A percentile compares a stretch with the other conserved stretches of the same genome.
These are phyloP conservation scores for Scopulariopsis brevicaulis DNA, from an alignment of 2,329 filamentous ascomycete genomes.

Conservation along the genomic window DNA sequence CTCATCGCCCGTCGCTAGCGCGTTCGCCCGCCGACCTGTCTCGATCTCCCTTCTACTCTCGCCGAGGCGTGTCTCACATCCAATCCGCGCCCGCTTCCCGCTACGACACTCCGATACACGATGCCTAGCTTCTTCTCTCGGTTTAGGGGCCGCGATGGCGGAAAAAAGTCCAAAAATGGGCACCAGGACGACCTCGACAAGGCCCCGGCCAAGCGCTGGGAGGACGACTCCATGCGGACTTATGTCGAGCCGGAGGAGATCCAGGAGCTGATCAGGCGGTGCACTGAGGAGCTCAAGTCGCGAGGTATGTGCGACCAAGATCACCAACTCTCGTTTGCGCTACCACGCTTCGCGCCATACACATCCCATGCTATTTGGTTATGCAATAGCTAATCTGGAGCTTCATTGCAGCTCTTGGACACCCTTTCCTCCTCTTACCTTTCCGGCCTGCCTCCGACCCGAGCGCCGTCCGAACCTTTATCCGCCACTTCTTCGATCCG, in stretches of 20 bases:
- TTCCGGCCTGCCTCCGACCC: conserved; percentile 91
- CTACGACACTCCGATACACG: background rate
- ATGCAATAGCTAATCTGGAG: conserved; percentile 8
- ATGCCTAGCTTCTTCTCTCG: conserved; percentile 51
- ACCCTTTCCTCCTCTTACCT: conserved; percentile 84
- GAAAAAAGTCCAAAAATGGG: conserved; percentile 54
- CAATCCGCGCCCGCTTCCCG: background rate
- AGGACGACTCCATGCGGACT: conserved; percentile 75
- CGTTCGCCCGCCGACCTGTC: background rate
- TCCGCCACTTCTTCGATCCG: conserved; percentile 82
- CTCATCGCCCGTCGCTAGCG: background rate
- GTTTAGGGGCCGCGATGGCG: conserved; percentile 66
- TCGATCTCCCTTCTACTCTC: background rate
- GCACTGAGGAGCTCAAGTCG: conserved; percentile 84
- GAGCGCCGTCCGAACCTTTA: conserved; percentile 81
- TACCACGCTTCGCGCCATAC: background rate
- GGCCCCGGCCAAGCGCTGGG: conserved; percentile 62
- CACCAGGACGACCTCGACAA: conserved; percentile 37
- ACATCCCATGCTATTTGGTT: background rate
- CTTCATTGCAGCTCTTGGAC: conserved; percentile 57
- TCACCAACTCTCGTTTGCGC: background rate
- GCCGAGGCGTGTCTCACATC: background rate
- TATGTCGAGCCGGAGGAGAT: conserved; percentile 84
- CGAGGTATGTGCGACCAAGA: conserved; percentile 55
- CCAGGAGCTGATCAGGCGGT: conserved; percentile 72